Base-by-base conservation (phyloP, 164 flowering plant species). In the Magnolia changhungtana region DNA sequence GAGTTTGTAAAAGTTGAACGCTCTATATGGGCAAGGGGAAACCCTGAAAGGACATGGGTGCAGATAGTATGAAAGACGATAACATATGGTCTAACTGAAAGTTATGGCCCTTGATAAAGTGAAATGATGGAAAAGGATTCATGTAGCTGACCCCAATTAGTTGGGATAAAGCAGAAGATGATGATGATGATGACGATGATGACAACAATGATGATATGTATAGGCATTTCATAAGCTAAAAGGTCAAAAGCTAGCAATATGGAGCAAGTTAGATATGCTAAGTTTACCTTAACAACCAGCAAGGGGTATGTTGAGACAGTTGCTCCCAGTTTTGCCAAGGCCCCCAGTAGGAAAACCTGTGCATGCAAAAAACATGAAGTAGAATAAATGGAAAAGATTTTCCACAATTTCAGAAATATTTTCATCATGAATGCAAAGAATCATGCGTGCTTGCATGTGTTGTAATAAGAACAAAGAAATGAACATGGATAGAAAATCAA, bases 271-370 rank as follows among this genome's bases (percentile, higher is more conserved):
- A 37, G 45, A 37, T 64, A 74, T 18, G 63, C 50, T 18, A 67
- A 73, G 23, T 52, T 82, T 82, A 91, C 96, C 94, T 92, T 92
- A 63, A 92, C 97, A 81, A 92, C 97, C 59, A 92, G 81, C 82
- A 92, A 79, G 3, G 97, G 97, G 67, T 92, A 92, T 37, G 97
- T 92, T 72, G 83, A 63, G n/a, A 92, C 77, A 55, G 97, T 92
- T 72, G 97, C 97, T 74, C 94, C 97, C 4, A 92, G 82, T 84
- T 92, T 92, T 74, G 97, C 97, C 72, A 90, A 50, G 64, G 96
- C 96, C 16, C 96, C 96, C n/a, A 86, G 71, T 37, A 90, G 63
- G 79, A 92, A 92, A n/a, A 88, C 87, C 96, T 91, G 73, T 58
- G 27, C 72, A 69, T 3, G 74, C 5, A 80, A 58, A 76, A 14